phyloP scores from a whole-genome alignment of 2,329 filamentous ascomycete genomes.

The Calonectria pseudoturangicola region DNA sequence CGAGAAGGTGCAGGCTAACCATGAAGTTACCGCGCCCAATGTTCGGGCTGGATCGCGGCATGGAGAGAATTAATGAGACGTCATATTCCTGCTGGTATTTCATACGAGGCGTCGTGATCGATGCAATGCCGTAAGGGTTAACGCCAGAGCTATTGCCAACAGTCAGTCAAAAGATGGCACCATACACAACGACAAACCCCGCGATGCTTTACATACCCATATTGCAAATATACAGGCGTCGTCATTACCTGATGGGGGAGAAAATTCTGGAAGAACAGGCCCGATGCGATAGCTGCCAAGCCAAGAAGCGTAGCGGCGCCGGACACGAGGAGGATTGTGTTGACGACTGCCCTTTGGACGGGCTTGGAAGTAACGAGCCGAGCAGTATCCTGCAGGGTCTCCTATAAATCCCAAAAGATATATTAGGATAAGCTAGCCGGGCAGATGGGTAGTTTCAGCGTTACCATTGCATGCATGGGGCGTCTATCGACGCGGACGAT shows the following conservation, averaged over 20 bases:
- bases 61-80: slow-evolving; percentile 81
- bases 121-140: slow-evolving; percentile 72
- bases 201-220: slow-evolving; percentile 66
- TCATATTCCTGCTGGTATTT: slow-evolving; percentile 89
- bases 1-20: slow-evolving; percentile 85
- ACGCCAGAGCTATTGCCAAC: slow-evolving; percentile 62
- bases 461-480: slow-evolving; percentile 47
- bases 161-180: slow-evolving; percentile 40
- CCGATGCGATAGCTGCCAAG: slow-evolving; percentile 69
- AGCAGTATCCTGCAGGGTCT: slow-evolving; percentile 60
- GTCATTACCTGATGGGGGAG: slow-evolving; percentile 73
- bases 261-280: slow-evolving; percentile 74
- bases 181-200: background rate
- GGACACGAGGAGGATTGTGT: slow-evolving; percentile 65
- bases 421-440: background rate
- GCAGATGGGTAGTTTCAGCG: background rate
- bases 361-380: slow-evolving; percentile 69
- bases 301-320: slow-evolving; percentile 67
- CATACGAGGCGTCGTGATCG: slow-evolving; percentile 70
- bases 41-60: slow-evolving; percentile 88
- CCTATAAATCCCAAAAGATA: slow-evolving; percentile 48
- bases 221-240: slow-evolving; percentile 74
- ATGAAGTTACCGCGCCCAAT: slow-evolving; percentile 93
- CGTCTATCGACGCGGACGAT: slow-evolving; percentile 37
- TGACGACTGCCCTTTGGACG: slow-evolving; percentile 70